Evolutionary conservation across 768 basidiomycete genomes (phyloP), one percentile per base, ranked within the genome.

Genomic region (Mycena galericulata): DNA sequence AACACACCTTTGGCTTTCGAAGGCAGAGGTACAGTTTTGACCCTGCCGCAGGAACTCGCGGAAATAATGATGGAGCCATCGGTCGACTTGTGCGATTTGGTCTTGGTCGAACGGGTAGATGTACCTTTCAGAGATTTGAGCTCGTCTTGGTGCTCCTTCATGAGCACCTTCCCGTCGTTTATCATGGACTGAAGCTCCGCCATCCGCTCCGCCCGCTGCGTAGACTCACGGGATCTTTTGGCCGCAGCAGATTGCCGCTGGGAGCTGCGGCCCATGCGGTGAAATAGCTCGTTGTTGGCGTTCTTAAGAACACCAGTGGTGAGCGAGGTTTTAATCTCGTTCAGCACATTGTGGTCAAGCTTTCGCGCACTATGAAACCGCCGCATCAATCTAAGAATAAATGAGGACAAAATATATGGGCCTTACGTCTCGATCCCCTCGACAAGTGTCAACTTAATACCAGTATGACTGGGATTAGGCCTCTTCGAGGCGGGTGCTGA

Each of bases 401-500:
- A 49, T 17, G 32, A 15, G 3, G 41, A 29, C 4, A 6, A 41
- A 36, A 22, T 27, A 32, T 30, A 20, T n/a, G n/a, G n/a, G n/a
- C n/a, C n/a, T 40, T 24, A 38, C 57, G 15, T 56, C 20, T 46
- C 65, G 22, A 76, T 65, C 0, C 61, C 75, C 32, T 76, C 75
- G 18, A 76, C 60, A 15, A 69, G 64, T 8, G 72, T 47, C 17
- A 72, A 59, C 20, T 63, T 61, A 15, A 63, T 74, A 6, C 73
- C 72, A 2, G 69, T 74, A 17, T 65, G 58, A 15, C 47, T 50
- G 38, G n/a, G n/a, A n/a, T n/a, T n/a, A n/a, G n/a, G n/a, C n/a
- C n/a, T n/a, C n/a, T n/a, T n/a, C n/a, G n/a, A n/a, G n/a, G n/a
- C n/a, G n/a, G n/a, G n/a, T n/a, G n/a, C n/a, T n/a, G n/a, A n/a